Evolutionary conservation across 257 asterid species (phyloP).

Genomic region (Thymus mandschuricus): DNA sequence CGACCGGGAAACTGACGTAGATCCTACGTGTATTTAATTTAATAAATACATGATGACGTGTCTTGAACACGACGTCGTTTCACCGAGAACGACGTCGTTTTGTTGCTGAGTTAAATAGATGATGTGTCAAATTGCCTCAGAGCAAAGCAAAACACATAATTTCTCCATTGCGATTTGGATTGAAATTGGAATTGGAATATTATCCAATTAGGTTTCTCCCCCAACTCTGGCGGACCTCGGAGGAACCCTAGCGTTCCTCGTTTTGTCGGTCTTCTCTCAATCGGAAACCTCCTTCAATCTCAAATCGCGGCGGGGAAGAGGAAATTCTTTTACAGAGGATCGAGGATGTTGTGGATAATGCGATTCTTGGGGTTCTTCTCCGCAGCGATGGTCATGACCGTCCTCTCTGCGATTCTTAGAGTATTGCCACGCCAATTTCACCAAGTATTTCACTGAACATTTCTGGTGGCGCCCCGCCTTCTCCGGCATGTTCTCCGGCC

Average conservation of each 20-base stretch:
- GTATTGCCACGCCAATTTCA: too few species aligned
- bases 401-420: too few species aligned
- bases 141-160: slow-evolving; percentile 51
- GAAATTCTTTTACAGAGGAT: slow-evolving; percentile 29
- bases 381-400: slow-evolving; percentile 72
- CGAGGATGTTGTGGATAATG: slow-evolving; percentile 73
- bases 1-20: too few species aligned
- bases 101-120: too few species aligned
- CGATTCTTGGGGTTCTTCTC: slow-evolving; percentile 73
- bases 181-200: slow-evolving; percentile 17
- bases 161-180: slow-evolving; percentile 30
- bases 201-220: neutral
- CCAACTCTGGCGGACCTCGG: slow-evolving; percentile 56
- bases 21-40: too few species aligned
- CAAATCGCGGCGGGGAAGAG: slow-evolving; percentile 41
- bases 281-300: slow-evolving; percentile 27
- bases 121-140: too few species aligned
- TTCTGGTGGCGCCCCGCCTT: too few species aligned
- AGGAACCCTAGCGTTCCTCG: slow-evolving; percentile 51
- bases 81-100: too few species aligned
- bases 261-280: slow-evolving; percentile 37
- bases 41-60: too few species aligned
- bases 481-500: too few species aligned
- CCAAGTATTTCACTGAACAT: too few species aligned
- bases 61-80: too few species aligned